These are phyloP conservation scores for Podospora fimiseda DNA, from an alignment of 495 filamentous ascomycete species.

Conservation along the genomic window DNA sequence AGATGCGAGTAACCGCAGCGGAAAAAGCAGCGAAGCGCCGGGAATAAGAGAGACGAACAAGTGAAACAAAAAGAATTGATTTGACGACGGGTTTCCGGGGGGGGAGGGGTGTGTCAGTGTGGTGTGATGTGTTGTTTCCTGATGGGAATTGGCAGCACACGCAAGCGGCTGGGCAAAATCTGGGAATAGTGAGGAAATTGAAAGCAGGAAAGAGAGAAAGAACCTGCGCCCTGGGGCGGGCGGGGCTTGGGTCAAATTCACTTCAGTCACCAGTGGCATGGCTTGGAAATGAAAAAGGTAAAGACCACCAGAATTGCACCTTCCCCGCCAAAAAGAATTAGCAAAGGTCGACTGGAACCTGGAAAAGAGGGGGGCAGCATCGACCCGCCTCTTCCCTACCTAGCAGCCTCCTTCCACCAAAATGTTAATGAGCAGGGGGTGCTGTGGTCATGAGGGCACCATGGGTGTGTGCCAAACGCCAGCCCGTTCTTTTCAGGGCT, in stretches of 20 bases:
- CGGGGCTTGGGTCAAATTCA: not conserved
- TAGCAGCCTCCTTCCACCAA: too few species aligned
- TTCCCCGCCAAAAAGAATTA: not conserved
- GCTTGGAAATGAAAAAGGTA: not conserved
- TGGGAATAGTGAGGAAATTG: conserved; percentile 13
- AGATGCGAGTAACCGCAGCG: too few species aligned
- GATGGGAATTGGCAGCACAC: conserved; percentile 3
- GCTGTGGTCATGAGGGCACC: too few species aligned
- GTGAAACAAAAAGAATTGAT: too few species aligned
- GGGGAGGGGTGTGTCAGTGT: too few species aligned
- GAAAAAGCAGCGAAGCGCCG: not conserved
- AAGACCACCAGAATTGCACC: not conserved
- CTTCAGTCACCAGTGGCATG: not conserved
- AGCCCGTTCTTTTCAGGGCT: too few species aligned
- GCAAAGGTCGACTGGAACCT: not conserved
- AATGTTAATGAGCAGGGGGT: too few species aligned
- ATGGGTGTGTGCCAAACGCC: too few species aligned
- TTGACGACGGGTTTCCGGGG: too few species aligned
- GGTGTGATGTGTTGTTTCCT: too few species aligned
- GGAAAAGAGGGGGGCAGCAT: not conserved
- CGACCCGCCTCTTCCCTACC: not conserved
- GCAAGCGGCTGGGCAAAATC: conserved; percentile 16
- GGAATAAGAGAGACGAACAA: too few species aligned
- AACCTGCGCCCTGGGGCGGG: not conserved
- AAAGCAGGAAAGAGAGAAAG: not conserved